Evolutionary conservation across 1,284 basidiomycete genomes (phyloP), one percentile per base, ranked within the genome.

Genomic region (Cryptococcus hybrid): DNA sequence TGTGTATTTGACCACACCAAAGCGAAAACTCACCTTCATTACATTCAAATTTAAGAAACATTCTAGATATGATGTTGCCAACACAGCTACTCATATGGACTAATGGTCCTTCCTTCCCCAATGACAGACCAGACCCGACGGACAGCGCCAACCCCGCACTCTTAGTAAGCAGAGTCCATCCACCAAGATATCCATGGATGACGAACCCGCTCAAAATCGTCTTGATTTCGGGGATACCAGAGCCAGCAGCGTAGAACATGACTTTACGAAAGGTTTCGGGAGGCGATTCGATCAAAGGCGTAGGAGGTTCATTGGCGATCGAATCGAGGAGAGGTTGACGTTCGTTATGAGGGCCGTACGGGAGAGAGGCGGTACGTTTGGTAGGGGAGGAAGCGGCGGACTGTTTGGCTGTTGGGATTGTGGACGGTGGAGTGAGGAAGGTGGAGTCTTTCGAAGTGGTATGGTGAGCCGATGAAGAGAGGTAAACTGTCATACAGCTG

Each of bases 191-290:
- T 18, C 95, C 95, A 69, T 96, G 92, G 60, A 99, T 97, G 15
- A 98, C 94, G 68, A 97, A 98, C n/a, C 74, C 70, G 57, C 91
- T 93, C 42, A 99, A 82, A 57, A 98, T 96, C 0, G 92, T 94
- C 79, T 98, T 99, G 76, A 98, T 88, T 76, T 98, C 95, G 0
- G 94, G 93, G 57, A 98, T 95, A 61, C 95, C 95, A 69, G 90
- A 92, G 11, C 95, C 95, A 35, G 92, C 91, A 11, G 94, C 95
- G 73, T 92, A 94, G 79, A 89, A 93, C 77, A 92, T 81, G 46
- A 88, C 83, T 64, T 87, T 86, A 50, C 91, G 84, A 3, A 73
- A 67, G 1, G 62, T 62, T 40, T 66, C 64, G n/a, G 60, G 59
- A 8, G 46, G 45, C 6, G 55, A 49, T 46, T 67, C 63, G 24